Base-by-base conservation (phyloP, 345 rosid species). In the Balakata baccata region DNA sequence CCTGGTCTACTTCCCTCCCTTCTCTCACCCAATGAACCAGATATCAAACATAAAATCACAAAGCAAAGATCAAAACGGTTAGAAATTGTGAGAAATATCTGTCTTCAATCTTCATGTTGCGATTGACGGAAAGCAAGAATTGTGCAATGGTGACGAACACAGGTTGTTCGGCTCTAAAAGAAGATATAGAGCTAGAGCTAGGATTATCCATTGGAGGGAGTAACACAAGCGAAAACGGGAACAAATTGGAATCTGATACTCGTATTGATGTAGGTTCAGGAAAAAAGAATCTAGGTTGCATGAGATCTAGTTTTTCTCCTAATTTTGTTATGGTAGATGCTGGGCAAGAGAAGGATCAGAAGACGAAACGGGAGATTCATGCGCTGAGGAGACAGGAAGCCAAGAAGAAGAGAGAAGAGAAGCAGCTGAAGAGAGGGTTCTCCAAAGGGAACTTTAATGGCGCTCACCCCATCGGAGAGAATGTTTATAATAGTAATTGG, bases 181-280 rank as follows among this genome's bases (percentile, higher is more conserved):
- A 73, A 22, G 70, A 68, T 23, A 60, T 85, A 5, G 91, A 84
- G 85, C 85, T 90, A 8, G 96, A 89, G 67, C 78, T 90, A 60
- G 85, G 85, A 6, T 84, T 89, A 64, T 90, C 93, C 6, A 77
- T 87, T 0, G 91, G 91, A 63, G 85, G 93, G 74, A 73, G 83
- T 62, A 83, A 81, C 64, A 78, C 60, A n/a, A 81, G 67, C 77
- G 43, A 56, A 56, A 77, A 51, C 63, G 79, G 18, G 46, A 7
- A 0, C 58, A 63, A 17, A 23, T 43, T 46, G 77, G 20, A 34
- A 65, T 22, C 62, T 43, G 69, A 4, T 18, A 11, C 56, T 38
- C 22, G 6, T n/a, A 13, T 13, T 20, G 69, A 62, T 63, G 38
- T 25, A 50, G 69, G 37, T 14, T 37, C 66, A 0, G 37, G 17